A percentile compares a stretch with the other conserved stretches of the same genome.
Conservation (phyloP, 139 green algal genomes). For the Monoraphidium neglectum region DNA sequence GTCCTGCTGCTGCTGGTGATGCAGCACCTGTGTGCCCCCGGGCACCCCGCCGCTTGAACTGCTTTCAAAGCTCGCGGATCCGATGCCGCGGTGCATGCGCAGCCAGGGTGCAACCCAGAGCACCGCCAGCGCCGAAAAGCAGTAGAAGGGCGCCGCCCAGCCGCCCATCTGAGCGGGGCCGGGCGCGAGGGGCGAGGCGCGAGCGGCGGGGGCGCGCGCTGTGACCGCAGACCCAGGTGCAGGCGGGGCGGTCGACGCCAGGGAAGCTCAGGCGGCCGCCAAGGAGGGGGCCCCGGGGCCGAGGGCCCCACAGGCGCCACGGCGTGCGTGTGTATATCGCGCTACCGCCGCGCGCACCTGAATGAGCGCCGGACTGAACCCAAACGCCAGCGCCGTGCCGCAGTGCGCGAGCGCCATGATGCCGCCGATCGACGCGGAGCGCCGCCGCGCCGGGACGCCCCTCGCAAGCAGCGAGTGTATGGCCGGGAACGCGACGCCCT, state of each 20-base stretch:
- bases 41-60: neutral
- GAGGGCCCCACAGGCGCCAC: no score
- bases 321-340: no score
- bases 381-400: slow-evolving; percentile 71
- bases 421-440: slow-evolving; percentile 63
- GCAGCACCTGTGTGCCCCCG: neutral
- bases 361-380: slow-evolving; percentile 65
- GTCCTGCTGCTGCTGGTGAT: slow-evolving; percentile 7
- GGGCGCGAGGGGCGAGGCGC: no score
- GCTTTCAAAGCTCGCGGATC: neutral
- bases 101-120: slow-evolving; percentile 68
- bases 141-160: slow-evolving; percentile 57
- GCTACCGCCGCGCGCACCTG: neutral
- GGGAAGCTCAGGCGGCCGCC: no score
- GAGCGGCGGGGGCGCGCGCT: no score
- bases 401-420: slow-evolving; percentile 71
- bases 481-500: slow-evolving; percentile 77
- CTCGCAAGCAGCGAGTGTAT: slow-evolving; percentile 72
- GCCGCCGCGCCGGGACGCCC: slow-evolving; percentile 13
- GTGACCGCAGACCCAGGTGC: no score
- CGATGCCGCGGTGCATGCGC: slow-evolving; percentile 20
- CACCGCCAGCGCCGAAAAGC: slow-evolving; percentile 51
- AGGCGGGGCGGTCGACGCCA: no score
- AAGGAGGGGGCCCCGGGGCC: no score
- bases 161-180: no score